Conservation (phyloP, 2,329 filamentous ascomycete genomes). For the Lachnellula cervina region DNA sequence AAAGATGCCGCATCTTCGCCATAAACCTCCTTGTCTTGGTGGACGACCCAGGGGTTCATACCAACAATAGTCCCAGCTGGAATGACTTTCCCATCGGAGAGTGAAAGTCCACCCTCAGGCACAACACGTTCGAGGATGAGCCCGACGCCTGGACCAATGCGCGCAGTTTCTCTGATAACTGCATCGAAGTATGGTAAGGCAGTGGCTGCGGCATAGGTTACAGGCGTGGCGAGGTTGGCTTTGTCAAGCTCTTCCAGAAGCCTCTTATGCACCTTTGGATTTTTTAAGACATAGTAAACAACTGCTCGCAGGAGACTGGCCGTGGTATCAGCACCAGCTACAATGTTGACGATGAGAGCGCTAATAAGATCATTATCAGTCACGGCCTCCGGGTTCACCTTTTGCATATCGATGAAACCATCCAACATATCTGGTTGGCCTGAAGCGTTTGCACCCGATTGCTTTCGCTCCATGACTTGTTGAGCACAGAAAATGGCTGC, state of each 20-base stretch:
- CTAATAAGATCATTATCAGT: slow-evolving; percentile 6
- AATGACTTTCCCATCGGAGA: slow-evolving; percentile 41
- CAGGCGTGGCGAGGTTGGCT: slow-evolving; percentile 26
- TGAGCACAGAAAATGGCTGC: slow-evolving; percentile 12
- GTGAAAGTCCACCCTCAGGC: slow-evolving; percentile 35
- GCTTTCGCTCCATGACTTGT: slow-evolving; percentile 6
- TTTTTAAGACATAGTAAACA: slow-evolving; percentile 36
- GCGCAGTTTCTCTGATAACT: slow-evolving; percentile 45
- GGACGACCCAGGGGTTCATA: slow-evolving; percentile 41
- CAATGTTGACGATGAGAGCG: slow-evolving; percentile 8
- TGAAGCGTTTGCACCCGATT: not conserved
- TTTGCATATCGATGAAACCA: slow-evolving; percentile 21
- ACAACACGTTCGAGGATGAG: slow-evolving; percentile 48
- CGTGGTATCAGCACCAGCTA: slow-evolving; percentile 34
- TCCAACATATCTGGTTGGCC: slow-evolving; percentile 24
- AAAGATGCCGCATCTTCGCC: slow-evolving; percentile 55
- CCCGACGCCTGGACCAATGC: slow-evolving; percentile 45
- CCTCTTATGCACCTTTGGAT: slow-evolving; percentile 25
- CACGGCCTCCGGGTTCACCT: slow-evolving; percentile 2
- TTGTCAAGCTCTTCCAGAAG: slow-evolving; percentile 36
- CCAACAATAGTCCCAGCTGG: slow-evolving; percentile 46
- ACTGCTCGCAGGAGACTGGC: slow-evolving; percentile 31
- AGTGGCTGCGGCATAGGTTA: slow-evolving; percentile 23
- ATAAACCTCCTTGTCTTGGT: slow-evolving; percentile 51
- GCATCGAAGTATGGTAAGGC: slow-evolving; percentile 43